These are phyloP conservation scores for Calonectria henricotiae DNA, from an alignment of 2,329 filamentous ascomycete species.

Conservation along the genomic window DNA sequence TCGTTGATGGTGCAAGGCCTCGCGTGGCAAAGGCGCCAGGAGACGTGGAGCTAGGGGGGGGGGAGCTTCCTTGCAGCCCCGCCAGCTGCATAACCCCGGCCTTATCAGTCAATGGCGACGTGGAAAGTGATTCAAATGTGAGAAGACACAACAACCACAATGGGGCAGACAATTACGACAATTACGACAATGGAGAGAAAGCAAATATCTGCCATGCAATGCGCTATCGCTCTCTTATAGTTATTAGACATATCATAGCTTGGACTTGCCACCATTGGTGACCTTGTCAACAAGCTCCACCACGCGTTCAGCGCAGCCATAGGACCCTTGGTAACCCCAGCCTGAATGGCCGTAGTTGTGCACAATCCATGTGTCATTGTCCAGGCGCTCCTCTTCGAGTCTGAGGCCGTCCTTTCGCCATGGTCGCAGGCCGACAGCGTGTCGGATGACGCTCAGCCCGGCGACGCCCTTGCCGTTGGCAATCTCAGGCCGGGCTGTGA, in stretches of 20 bases:
- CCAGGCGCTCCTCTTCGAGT: conserved; percentile 73
- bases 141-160: not conserved
- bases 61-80: conserved; percentile 45
- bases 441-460: conserved; percentile 82
- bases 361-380: conserved; percentile 77
- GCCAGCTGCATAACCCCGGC: conserved; percentile 50
- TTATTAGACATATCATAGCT: not conserved
- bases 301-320: conserved; percentile 79
- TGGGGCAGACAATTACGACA: not conserved
- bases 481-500: conserved; percentile 77
- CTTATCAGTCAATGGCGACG: not conserved
- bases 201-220: not conserved
- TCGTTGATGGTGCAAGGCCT: conserved; percentile 41
- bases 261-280: conserved; percentile 39
- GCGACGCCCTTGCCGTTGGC: conserved; percentile 79
- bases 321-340: conserved; percentile 82
- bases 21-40: conserved; percentile 32
- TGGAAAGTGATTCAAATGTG: not conserved
- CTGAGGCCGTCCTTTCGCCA: conserved; percentile 81
- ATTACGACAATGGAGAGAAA: not conserved
- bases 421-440: conserved; percentile 87
- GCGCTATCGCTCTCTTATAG: not conserved
- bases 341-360: conserved; percentile 88
- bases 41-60: conserved; percentile 42
- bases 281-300: conserved; percentile 79